These are phyloP conservation scores for Fagus crenata DNA, from an alignment of 306 rosid genomes.

Conservation along the genomic window DNA sequence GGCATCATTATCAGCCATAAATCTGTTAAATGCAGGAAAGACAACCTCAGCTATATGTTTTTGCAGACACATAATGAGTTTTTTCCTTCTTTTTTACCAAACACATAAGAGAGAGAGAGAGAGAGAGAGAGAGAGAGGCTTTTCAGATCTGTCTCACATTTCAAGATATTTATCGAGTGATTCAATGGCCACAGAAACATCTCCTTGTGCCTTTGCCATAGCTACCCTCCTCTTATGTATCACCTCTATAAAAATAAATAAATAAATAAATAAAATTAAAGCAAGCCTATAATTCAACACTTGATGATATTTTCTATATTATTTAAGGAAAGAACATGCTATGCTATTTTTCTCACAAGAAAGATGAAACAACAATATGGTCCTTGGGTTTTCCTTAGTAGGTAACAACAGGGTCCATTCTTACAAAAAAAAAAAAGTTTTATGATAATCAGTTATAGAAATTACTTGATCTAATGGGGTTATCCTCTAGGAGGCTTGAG, in stretches of 20 bases:
- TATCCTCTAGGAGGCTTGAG: constrained; percentile 59
- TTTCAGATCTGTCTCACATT: constrained; percentile 54
- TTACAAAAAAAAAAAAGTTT: neutral
- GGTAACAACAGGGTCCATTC: neutral
- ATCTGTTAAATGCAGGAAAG: constrained; percentile 55
- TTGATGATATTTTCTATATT: neutral
- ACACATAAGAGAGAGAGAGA: neutral
- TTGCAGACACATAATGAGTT: neutral
- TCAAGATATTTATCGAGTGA: constrained; percentile 89
- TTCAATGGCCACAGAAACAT: constrained; percentile 77
- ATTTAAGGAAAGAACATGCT: neutral
- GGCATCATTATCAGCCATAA: constrained; percentile 99
- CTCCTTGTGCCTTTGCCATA: constrained; percentile 92
- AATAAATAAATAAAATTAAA: constrained; percentile 13
- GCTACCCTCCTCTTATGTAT: constrained; percentile 94
- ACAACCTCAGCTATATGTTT: constrained; percentile 24
- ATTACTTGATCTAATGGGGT: constrained; percentile 85
- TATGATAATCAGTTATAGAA: constrained; percentile 11
- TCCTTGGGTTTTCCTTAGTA: neutral
- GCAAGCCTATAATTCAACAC: neutral
- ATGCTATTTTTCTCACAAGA: neutral
- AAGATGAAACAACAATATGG: neutral
- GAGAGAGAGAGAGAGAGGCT: neutral
- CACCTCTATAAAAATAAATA: constrained; percentile 37
- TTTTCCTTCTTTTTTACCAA: constrained; percentile 8